Percentiles rank a stretch among this genome's conserved stretches.
phyloP scores from a whole-genome alignment of 2,329 filamentous ascomycete species.

The Colletotrichum phormii region DNA sequence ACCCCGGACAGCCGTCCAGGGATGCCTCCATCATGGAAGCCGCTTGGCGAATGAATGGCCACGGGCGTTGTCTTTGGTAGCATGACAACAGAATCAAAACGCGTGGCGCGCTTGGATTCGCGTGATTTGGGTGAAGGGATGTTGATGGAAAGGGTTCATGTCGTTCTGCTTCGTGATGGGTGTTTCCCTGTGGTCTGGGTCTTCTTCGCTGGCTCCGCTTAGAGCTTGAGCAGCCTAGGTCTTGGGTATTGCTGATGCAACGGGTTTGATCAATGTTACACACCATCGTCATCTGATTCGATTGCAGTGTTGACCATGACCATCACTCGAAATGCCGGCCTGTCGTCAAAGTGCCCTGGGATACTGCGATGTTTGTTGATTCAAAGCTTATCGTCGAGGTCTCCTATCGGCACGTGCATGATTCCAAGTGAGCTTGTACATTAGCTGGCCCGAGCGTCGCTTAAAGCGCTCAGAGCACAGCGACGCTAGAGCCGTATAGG shows the following conservation, averaged over 20 bases:
- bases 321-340: not conserved
- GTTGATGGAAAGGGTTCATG: constrained; percentile 20
- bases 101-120: constrained; percentile 32
- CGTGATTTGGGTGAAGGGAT: constrained; percentile 26
- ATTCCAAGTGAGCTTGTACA: not conserved
- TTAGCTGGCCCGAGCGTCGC: not conserved
- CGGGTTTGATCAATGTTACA: constrained; percentile 5
- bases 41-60: not conserved
- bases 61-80: not conserved
- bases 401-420: constrained; percentile 1
- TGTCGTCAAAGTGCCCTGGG: not conserved
- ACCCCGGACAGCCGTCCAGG: constrained; percentile 29
- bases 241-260: constrained; percentile 8
- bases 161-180: constrained; percentile 10
- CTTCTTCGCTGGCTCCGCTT: constrained; percentile 3
- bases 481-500: not conserved
- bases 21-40: constrained; percentile 4
- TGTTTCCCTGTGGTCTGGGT: constrained; percentile 7
- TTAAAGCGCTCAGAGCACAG: not conserved
- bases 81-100: constrained; percentile 33
- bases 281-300: not conserved
- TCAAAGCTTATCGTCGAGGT: not conserved
- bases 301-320: not conserved
- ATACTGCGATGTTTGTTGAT: not conserved
- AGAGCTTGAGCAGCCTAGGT: not conserved